phyloP scores from a whole-genome alignment of 805 yeast species.

The Novakomyces olei region DNA sequence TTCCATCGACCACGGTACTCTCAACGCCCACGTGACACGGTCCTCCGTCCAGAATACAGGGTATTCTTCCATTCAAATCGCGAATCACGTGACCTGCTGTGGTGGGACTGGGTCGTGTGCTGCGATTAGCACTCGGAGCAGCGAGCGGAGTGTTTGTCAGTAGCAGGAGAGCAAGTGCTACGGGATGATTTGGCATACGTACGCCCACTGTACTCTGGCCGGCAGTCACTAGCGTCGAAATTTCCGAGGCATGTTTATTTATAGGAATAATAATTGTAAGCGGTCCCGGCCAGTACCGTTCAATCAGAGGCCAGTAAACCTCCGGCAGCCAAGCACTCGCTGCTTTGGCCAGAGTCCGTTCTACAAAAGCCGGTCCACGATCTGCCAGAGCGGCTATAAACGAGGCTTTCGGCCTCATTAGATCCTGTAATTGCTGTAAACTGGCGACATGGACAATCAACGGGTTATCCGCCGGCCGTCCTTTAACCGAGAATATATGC shows the following conservation, averaged over 20 bases:
- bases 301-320: conserved; percentile 40
- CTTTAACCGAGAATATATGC: conserved; percentile 68
- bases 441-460: conserved; percentile 77
- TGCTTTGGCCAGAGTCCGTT: conserved; percentile 11
- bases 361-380: conserved; percentile 28
- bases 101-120: conserved; percentile 89
- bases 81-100: conserved; percentile 62
- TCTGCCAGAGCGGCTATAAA: conserved; percentile 1
- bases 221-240: conserved; percentile 64
- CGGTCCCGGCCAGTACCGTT: conserved; percentile 89
- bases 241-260: conserved; percentile 15
- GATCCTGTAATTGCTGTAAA: conserved; percentile 31
- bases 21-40: conserved; percentile 75
- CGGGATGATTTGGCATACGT: conserved; percentile 64
- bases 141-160: conserved; percentile 75
- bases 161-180: conserved; percentile 77
- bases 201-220: conserved; percentile 82
- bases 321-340: conserved; percentile 32
- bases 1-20: conserved; percentile 83
- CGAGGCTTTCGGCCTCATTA: conserved; percentile 6
- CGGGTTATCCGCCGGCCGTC: conserved; percentile 90
- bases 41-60: conserved; percentile 80
- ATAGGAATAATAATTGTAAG: conserved; percentile 61
- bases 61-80: conserved; percentile 62
- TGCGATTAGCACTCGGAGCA: conserved; percentile 94